Evolutionary conservation across 2,329 filamentous ascomycete genomes (phyloP).

Genomic region (Claviceps monticola): DNA sequence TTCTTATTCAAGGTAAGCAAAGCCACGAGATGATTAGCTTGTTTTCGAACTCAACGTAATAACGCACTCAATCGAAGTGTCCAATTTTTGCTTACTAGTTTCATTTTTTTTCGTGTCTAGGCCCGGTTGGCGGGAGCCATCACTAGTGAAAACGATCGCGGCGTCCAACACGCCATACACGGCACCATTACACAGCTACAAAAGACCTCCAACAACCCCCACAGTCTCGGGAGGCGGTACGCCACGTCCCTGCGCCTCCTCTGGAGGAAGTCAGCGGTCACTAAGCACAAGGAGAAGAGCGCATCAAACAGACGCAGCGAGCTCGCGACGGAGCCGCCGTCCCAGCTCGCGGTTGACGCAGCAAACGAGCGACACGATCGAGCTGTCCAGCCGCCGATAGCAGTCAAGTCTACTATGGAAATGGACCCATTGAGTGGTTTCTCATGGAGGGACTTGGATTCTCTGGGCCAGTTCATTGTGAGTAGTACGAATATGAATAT

Average conservation of each 20-base stretch:
- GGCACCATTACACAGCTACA: slow-evolving; percentile 46
- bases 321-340: slow-evolving; percentile 11
- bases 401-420: slow-evolving; percentile 14
- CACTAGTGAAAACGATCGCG: slow-evolving; percentile 36
- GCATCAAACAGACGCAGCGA: slow-evolving; percentile 1
- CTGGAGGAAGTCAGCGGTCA: slow-evolving; percentile 31
- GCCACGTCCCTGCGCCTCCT: slow-evolving; percentile 45
- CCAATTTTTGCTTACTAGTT: too few species aligned
- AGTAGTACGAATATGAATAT: slow-evolving; percentile 12
- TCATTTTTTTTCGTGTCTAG: slow-evolving; percentile 12
- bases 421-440: slow-evolving; percentile 39
- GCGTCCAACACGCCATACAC: slow-evolving; percentile 42
- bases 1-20: slow-evolving; percentile 47
- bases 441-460: slow-evolving; percentile 47
- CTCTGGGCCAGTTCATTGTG: slow-evolving; percentile 39
- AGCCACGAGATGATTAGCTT: too few species aligned
- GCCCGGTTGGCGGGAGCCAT: slow-evolving; percentile 46
- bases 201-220: slow-evolving; percentile 40
- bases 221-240: slow-evolving; percentile 48
- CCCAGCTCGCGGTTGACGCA: slow-evolving; percentile 9
- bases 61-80: too few species aligned
- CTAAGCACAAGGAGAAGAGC: slow-evolving; percentile 5
- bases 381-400: background rate
- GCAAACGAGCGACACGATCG: slow-evolving; percentile 10
- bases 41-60: too few species aligned